Percentiles rank a stretch among this genome's conserved stretches.
Evolutionary conservation across 2,329 filamentous ascomycete genomes (phyloP).

Genomic region (Thelonectria rubi): DNA sequence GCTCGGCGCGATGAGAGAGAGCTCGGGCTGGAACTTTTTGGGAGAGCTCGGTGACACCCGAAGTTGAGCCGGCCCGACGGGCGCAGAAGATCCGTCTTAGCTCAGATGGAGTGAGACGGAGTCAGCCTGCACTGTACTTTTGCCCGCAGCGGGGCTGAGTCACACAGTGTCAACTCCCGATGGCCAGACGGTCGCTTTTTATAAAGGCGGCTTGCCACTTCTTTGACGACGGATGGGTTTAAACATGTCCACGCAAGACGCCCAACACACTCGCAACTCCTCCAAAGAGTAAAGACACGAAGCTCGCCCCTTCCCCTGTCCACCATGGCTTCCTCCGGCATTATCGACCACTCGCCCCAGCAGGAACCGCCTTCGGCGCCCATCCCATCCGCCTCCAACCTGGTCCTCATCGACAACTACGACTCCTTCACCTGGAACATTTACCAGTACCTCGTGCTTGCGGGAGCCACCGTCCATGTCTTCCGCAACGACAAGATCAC

Average conservation of each 20-base stretch:
- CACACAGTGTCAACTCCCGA: neutral
- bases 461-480: conserved; percentile 90
- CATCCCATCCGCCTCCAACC: conserved; percentile 83
- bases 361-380: conserved; percentile 79
- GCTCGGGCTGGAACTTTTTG: conserved; percentile 45
- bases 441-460: conserved; percentile 97
- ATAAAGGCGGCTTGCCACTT: conserved; percentile 30
- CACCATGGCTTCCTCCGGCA: conserved; percentile 60
- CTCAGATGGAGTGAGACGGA: conserved; percentile 30
- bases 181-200: neutral
- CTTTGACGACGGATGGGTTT: conserved; percentile 37
- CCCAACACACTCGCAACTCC: conserved; percentile 20
- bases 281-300: conserved; percentile 2
- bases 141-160: neutral
- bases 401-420: conserved; percentile 98
- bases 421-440: conserved; percentile 99
- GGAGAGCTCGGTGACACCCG: conserved; percentile 41
- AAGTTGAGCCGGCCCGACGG: conserved; percentile 38
- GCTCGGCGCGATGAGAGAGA: conserved; percentile 41
- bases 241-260: conserved; percentile 21
- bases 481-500: conserved; percentile 92
- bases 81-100: conserved; percentile 26
- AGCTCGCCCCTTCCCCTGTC: conserved; percentile 4
- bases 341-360: conserved; percentile 85
- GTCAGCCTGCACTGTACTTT: conserved; percentile 30